These are phyloP conservation scores for Metschnikowia continentalis DNA, from an alignment of 805 yeast genomes.

Conservation along the genomic window DNA sequence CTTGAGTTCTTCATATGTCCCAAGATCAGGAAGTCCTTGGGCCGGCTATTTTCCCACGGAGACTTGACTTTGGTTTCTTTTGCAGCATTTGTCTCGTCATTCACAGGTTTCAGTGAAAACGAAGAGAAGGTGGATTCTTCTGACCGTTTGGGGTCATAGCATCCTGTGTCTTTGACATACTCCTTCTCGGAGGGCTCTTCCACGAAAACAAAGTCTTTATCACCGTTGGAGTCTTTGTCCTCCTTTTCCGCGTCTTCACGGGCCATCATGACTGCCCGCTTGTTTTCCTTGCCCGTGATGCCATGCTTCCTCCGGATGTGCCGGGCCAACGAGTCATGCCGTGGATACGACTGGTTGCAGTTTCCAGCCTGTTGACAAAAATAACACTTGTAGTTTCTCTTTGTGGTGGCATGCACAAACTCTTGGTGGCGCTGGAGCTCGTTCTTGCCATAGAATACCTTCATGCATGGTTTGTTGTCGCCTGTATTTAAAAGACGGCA, in stretches of 20 bases:
- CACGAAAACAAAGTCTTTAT: not conserved
- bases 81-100: not conserved
- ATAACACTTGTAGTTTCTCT: slow-evolving; percentile 38
- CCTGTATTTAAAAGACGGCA: slow-evolving; percentile 37
- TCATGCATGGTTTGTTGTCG: slow-evolving; percentile 30
- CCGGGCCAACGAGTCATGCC: slow-evolving; percentile 42
- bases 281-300: slow-evolving; percentile 41
- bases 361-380: slow-evolving; percentile 30
- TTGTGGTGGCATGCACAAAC: slow-evolving; percentile 43
- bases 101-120: not conserved
- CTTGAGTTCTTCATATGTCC: slow-evolving; percentile 1
- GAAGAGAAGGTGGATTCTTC: not conserved
- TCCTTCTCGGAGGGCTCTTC: not conserved
- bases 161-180: not conserved
- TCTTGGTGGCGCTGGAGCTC: slow-evolving; percentile 43
- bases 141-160: not conserved
- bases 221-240: not conserved
- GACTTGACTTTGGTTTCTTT: not conserved
- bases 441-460: slow-evolving; percentile 42
- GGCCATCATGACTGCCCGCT: slow-evolving; percentile 41
- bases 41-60: not conserved
- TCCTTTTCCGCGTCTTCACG: slow-evolving; percentile 35
- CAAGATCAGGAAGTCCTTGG: not conserved
- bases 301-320: slow-evolving; percentile 43
- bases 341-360: slow-evolving; percentile 40